Evolutionary conservation across 441 rosid species (phyloP).

Genomic region (Euphorbia schlechtendalii): DNA sequence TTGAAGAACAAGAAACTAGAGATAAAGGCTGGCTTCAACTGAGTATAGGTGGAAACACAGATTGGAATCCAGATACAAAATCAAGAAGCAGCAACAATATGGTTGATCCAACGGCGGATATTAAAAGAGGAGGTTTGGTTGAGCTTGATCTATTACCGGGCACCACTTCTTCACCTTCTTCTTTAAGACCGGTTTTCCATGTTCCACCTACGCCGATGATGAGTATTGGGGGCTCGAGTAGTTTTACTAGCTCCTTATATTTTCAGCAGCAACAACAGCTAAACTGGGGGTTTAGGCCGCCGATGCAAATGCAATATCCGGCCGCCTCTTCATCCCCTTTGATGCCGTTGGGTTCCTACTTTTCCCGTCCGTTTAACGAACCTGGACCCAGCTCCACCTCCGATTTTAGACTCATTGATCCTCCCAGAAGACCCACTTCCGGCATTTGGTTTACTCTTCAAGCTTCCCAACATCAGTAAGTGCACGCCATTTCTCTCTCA

Average conservation of each 20-base stretch:
- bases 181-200: slow-evolving; percentile 21
- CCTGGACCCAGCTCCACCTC: slow-evolving; percentile 56
- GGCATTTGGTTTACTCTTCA: slow-evolving; percentile 93
- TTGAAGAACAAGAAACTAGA: slow-evolving; percentile 18
- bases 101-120: slow-evolving; percentile 23
- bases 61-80: slow-evolving; percentile 8
- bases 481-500: slow-evolving; percentile 15
- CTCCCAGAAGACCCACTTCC: slow-evolving; percentile 79
- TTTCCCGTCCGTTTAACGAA: slow-evolving; percentile 47
- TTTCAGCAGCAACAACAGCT: slow-evolving; percentile 49
- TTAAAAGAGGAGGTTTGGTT: slow-evolving; percentile 36
- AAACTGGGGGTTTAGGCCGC: slow-evolving; percentile 65
- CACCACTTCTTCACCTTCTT: slow-evolving; percentile 24
- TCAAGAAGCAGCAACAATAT: slow-evolving; percentile 15
- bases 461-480: slow-evolving; percentile 92
- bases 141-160: slow-evolving; percentile 78
- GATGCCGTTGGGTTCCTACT: slow-evolving; percentile 56
- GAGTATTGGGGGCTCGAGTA: slow-evolving; percentile 14
- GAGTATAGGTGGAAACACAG: slow-evolving; percentile 47
- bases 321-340: slow-evolving; percentile 30
- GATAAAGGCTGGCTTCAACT: slow-evolving; percentile 76
- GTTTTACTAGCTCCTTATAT: slow-evolving; percentile 42
- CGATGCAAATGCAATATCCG: slow-evolving; percentile 20
- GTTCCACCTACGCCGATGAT: slow-evolving; percentile 21
- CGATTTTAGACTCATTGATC: slow-evolving; percentile 63